Evolutionary conservation across 495 filamentous ascomycete species (phyloP).

Genomic region (Podospora conica): DNA sequence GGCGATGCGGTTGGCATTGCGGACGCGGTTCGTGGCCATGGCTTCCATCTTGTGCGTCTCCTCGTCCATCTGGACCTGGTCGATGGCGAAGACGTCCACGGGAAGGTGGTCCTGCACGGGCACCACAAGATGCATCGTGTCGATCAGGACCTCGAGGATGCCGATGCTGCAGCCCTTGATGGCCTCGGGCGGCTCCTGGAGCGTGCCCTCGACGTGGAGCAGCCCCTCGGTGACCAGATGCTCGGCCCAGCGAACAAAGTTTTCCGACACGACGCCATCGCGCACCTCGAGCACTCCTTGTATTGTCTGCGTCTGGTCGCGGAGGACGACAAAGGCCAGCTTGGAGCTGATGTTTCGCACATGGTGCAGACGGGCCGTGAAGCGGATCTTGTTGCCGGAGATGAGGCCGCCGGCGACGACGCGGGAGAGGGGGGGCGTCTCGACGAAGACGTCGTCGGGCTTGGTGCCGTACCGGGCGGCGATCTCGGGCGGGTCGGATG

Average conservation of each 20-base stretch:
- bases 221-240: constrained; percentile 73
- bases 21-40: constrained; percentile 33
- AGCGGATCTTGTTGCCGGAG: constrained; percentile 61
- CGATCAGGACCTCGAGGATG: constrained; percentile 72
- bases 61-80: constrained; percentile 34
- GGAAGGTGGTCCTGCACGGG: constrained; percentile 61
- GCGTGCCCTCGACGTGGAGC: constrained; percentile 67
- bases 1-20: constrained; percentile 76
- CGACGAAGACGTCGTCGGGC: constrained; percentile 28
- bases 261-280: constrained; percentile 52
- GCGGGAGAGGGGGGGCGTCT: constrained; percentile 18
- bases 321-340: constrained; percentile 80
- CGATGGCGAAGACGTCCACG: constrained; percentile 55
- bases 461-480: constrained; percentile 54
- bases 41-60: constrained; percentile 40
- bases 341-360: constrained; percentile 78
- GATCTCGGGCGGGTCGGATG: constrained; percentile 49
- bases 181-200: constrained; percentile 67
- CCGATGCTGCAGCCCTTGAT: constrained; percentile 74
- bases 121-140: constrained; percentile 63
- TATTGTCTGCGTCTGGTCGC: constrained; percentile 73
- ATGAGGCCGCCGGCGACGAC: constrained; percentile 26
- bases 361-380: constrained; percentile 82
- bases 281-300: constrained; percentile 67
- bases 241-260: constrained; percentile 88